Evolutionary conservation across 2,329 filamentous ascomycete genomes (phyloP).

Genomic region (Endoconidiophora polonica): DNA sequence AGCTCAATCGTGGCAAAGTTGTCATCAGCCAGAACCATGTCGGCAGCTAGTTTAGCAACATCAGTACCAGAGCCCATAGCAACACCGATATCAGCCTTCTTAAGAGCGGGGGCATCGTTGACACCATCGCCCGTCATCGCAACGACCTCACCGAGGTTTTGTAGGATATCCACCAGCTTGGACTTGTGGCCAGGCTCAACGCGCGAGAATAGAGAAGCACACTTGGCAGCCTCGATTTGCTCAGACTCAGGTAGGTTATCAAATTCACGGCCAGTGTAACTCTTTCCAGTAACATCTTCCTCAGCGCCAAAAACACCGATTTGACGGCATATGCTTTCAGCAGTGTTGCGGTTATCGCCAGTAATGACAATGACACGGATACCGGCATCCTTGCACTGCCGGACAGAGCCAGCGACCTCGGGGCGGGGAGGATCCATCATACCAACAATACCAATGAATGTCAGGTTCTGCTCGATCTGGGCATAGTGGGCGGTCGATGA

Average conservation of each 20-base stretch:
- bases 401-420: slow-evolving; percentile 73
- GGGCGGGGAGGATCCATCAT: slow-evolving; percentile 95
- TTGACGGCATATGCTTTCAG: slow-evolving; percentile 91
- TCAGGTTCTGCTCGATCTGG: slow-evolving; percentile 84
- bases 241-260: slow-evolving; percentile 65
- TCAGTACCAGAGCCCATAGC: slow-evolving; percentile 98
- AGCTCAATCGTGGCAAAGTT: slow-evolving; percentile 97
- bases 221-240: slow-evolving; percentile 69
- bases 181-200: slow-evolving; percentile 95
- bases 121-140: slow-evolving; percentile 99
- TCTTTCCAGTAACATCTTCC: slow-evolving; percentile 80
- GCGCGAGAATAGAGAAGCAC: slow-evolving; percentile 82
- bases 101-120: slow-evolving; percentile 91
- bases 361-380: slow-evolving; percentile 97
- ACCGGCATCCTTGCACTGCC: slow-evolving; percentile 78
- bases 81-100: slow-evolving; percentile 97
- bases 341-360: slow-evolving; percentile 93
- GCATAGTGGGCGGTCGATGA: slow-evolving; percentile 73
- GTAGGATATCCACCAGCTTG: slow-evolving; percentile 90
- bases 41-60: slow-evolving; percentile 86
- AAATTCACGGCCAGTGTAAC: slow-evolving; percentile 88
- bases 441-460: slow-evolving; percentile 77
- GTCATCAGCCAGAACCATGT: slow-evolving; percentile 97
- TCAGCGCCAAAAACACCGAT: slow-evolving; percentile 78
- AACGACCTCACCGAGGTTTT: slow-evolving; percentile 83